Conservation (phyloP, 306 rosid species). For the Quercus agrifolia region DNA sequence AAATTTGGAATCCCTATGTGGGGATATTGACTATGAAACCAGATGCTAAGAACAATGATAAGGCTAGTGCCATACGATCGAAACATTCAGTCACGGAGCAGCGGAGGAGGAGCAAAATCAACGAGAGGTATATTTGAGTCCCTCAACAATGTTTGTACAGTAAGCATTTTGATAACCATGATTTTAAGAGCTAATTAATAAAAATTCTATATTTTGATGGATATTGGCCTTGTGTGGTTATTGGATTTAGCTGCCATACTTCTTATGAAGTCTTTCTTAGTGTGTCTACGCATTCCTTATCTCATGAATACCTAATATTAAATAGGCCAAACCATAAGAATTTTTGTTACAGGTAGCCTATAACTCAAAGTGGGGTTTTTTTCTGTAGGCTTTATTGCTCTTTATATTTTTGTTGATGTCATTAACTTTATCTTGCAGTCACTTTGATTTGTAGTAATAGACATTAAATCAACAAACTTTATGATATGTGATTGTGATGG, state of each 20-base stretch:
- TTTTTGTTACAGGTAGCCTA: not conserved
- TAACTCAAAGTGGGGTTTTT: not conserved
- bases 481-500: not conserved
- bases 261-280: not conserved
- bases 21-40: constrained; percentile 26
- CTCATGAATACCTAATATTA: not conserved
- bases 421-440: not conserved
- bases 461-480: not conserved
- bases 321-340: not conserved
- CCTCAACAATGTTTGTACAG: not conserved
- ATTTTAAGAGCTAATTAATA: not conserved
- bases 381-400: not conserved
- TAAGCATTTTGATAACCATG: not conserved
- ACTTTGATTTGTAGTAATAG: not conserved
- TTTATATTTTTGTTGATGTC: not conserved
- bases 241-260: not conserved
- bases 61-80: constrained; percentile 76
- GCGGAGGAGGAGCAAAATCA: constrained; percentile 99
- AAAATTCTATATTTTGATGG: not conserved
- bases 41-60: constrained; percentile 78
- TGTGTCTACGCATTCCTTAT: not conserved
- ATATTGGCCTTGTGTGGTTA: not conserved
- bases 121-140: constrained; percentile 72
- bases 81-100: constrained; percentile 99
- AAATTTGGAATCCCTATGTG: constrained; percentile 22